A percentile compares a stretch with the other conserved stretches of the same genome.
Conservation (phyloP, 23 red algal species). For the Gracilaria gracilis region DNA sequence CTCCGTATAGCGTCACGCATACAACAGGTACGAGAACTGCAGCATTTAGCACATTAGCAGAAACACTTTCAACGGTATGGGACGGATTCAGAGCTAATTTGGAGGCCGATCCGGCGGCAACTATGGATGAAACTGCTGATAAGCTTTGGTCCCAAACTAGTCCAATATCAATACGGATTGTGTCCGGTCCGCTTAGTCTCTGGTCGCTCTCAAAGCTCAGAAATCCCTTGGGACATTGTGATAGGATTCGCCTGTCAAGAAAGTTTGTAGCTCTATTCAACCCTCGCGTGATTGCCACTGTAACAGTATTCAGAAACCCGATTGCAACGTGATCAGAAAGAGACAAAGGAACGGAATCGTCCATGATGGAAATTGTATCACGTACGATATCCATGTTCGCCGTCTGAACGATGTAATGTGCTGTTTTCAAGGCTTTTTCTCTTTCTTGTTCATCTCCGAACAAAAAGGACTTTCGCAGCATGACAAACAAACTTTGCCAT, state of each 20-base stretch:
- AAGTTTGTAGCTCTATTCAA: not conserved
- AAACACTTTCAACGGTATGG: conserved; percentile 39
- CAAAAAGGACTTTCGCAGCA: conserved; percentile 44
- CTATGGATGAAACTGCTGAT: conserved; percentile 45
- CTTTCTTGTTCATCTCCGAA: conserved; percentile 31
- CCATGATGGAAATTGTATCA: conserved; percentile 27
- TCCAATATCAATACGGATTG: conserved; percentile 54
- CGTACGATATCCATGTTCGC: conserved; percentile 2
- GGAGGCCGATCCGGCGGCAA: conserved; percentile 37
- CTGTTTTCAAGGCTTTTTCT: conserved; percentile 35
- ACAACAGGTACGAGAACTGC: conserved; percentile 60
- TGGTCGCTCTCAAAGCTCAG: not conserved
- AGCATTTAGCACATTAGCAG: conserved; percentile 38
- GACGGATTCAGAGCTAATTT: conserved; percentile 22
- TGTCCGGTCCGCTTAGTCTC: not conserved
- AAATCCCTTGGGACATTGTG: conserved; percentile 42
- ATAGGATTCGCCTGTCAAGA: conserved; percentile 33
- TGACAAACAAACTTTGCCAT: conserved; percentile 50
- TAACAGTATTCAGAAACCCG: conserved; percentile 31
- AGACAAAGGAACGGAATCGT: conserved; percentile 32
- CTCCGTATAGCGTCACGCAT: conserved; percentile 54
- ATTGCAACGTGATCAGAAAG: conserved; percentile 33
- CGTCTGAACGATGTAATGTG: conserved; percentile 3
- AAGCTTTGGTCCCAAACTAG: conserved; percentile 44
- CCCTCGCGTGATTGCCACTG: conserved; percentile 36